Conservation (phyloP, 805 yeast species). For the Sugiyamaella boreocaroliniensis region DNA sequence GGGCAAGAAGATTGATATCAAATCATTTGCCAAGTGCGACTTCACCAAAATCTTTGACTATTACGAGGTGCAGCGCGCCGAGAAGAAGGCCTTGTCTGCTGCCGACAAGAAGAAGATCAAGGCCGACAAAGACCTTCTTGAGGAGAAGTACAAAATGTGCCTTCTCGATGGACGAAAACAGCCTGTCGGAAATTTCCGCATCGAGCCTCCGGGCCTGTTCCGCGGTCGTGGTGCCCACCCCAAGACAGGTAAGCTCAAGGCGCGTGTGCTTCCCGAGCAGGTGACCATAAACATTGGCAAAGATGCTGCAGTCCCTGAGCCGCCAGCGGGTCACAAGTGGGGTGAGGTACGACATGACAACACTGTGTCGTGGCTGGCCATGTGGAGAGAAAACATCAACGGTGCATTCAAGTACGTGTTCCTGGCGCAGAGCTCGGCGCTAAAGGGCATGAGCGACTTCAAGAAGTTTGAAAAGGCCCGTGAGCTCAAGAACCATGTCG, state of each 20-base stretch:
- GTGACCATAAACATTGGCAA: conserved; percentile 75
- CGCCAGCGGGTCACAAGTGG: conserved; percentile 89
- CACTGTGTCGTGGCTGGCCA: conserved; percentile 91
- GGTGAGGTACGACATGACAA: conserved; percentile 83
- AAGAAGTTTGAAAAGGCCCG: conserved; percentile 93
- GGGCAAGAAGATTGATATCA: conserved; percentile 36
- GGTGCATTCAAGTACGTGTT: conserved; percentile 81
- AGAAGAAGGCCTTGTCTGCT: conserved; percentile 58
- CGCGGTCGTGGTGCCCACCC: conserved; percentile 98
- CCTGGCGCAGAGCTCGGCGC: conserved; percentile 82
- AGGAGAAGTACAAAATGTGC: conserved; percentile 78
- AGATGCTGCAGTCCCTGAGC: conserved; percentile 64
- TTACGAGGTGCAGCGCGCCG: conserved; percentile 63
- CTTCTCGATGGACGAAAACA: conserved; percentile 79
- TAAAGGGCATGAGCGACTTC: conserved; percentile 85
- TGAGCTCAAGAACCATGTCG: conserved; percentile 67
- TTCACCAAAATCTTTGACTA: conserved; percentile 66
- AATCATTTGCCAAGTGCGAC: conserved; percentile 63
- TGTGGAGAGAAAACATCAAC: conserved; percentile 92
- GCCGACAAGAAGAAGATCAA: conserved; percentile 73
- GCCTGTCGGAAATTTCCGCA: conserved; percentile 86
- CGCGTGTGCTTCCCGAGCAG: conserved; percentile 84
- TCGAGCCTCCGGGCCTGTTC: conserved; percentile 94
- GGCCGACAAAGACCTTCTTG: conserved; percentile 64
- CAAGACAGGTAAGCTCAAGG: conserved; percentile 83